A percentile compares a stretch with the other conserved stretches of the same genome.
phyloP scores from a whole-genome alignment of 306 rosid genomes.

The Cyamopsis tetragonoloba region DNA sequence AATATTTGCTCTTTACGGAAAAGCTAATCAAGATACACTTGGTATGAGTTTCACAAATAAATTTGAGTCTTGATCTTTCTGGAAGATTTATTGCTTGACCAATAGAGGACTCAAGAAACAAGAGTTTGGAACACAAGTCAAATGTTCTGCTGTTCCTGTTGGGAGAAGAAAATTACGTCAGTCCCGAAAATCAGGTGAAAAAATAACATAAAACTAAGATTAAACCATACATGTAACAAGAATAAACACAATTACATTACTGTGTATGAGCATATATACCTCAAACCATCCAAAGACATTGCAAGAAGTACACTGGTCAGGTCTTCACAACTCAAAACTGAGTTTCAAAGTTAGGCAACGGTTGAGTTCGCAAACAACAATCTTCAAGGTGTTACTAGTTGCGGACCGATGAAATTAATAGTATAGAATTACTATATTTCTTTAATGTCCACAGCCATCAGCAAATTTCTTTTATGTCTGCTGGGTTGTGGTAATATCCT shows the following conservation, averaged over 20 bases:
- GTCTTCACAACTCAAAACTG: background rate
- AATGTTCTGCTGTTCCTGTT: background rate
- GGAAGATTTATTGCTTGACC: background rate
- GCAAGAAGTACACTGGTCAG: background rate
- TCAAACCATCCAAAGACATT: background rate
- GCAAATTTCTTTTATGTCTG: background rate
- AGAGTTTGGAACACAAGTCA: background rate
- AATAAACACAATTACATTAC: background rate
- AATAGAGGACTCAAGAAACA: background rate
- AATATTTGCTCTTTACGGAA: background rate
- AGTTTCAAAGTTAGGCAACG: background rate
- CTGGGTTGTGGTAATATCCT: conserved; percentile 4
- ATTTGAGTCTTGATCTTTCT: background rate
- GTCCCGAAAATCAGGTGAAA: background rate
- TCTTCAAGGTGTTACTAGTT: background rate
- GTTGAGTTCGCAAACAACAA: background rate
- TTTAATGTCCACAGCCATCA: conserved; percentile 3
- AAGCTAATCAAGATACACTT: background rate
- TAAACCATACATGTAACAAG: background rate
- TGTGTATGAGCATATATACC: conserved; percentile 9
- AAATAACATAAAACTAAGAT: background rate
- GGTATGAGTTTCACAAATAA: background rate
- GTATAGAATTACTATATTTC: background rate
- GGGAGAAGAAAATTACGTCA: background rate
- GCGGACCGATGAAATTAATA: background rate